Base-by-base conservation (phyloP, 2,329 filamentous ascomycete genomes). In the Aschersonia sp. region DNA sequence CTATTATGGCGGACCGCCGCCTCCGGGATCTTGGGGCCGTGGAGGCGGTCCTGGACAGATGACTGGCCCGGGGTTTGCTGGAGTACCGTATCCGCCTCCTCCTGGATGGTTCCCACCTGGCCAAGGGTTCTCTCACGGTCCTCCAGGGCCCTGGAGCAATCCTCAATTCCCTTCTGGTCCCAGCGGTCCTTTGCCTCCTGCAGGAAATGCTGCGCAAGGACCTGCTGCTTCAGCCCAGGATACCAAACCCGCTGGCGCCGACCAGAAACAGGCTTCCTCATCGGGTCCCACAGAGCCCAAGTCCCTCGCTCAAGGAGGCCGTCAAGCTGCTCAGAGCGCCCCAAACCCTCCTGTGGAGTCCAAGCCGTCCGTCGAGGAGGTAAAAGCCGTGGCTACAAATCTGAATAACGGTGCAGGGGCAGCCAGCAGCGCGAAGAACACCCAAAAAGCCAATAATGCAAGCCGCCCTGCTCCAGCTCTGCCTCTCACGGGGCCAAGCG, bases 101-200 rank as follows among this genome's bases (percentile, higher is more conserved):
- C 78, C 79, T 30, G 84, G 83, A 48, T 94, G 87, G 85, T 91
- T 82, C 60, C 84, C 84, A 54, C 79, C 80, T 6, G 83, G 82
- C 5, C 85, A 86, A 64, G 82, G 81, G 30, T 92, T 88, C 55
- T 83, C 81, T 35, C 80, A 74, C 31, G 83, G 78, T 9, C 20
- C 47, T 10, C 78, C 77, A 31, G 82, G 76, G 45, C 74, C 72
- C 20, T 78, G 73, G 74, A 69, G 65, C 59, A 72, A 67, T 59
- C 74, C 68, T 55, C 77, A 73, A 28, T 85, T 83, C 59, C 82
- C 80, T 51, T 78, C 77, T 43, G 77, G 75, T 5, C 56, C 59
- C 56, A 69, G 66, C 55, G 72, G 65, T 52, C 76, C 72, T 38
- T 84, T 81, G 56, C 80, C 77, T 46, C 76, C 75, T 38, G 77